Evolutionary conservation across 2,329 filamentous ascomycete species (phyloP), one percentile per base, ranked within the genome.

Genomic region (Epichloe coenophiala): DNA sequence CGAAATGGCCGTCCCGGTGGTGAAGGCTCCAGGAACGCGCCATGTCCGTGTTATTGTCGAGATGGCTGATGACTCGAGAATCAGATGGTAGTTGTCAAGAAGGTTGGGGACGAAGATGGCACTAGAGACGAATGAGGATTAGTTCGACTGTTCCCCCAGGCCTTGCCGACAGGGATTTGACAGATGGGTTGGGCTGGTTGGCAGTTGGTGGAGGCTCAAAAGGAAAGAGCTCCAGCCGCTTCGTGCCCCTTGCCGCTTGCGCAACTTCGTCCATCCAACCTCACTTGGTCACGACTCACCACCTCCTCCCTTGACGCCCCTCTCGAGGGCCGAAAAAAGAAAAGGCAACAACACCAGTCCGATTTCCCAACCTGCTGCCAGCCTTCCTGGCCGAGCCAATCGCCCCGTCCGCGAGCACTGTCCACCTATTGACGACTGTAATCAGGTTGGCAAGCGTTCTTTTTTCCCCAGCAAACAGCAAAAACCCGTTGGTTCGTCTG

Each of bases 191-290:
- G 21, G 17, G 21, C 12, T 44, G 8, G 43, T 45, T 11, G 48
- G 48, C 42, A 45, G 41, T 38, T 41, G 48, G 48, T 40, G 49
- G 43, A 51, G 49, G 44, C 23, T 46, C 46, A 48, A 52, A 52
- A 49, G 46, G 41, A 52, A 52, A 40, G 38, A 40, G 50, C 50
- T 19, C 45, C 50, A 49, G 46, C 45, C 51, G 39, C 53, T 42
- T 21, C n/a, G 19, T 47, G 53, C 47, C 53, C 53, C 53, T 55
- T 21, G 19, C 19, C 19, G 19, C 19, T 21, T 53, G 53, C 53
- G 38, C 51, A 31, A 48, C 48, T 33, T 23, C 46, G 33, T 45
- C 40, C 41, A 38, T 41, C 40, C 46, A 41, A 48, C 50, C 50
- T 45, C 45, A 38, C 42, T 44, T 23, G 15, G 7, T 39, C 15